A percentile compares a stretch with the other conserved stretches of the same genome.
These are phyloP conservation scores for Blepharisma stoltei DNA, from an alignment of 73 alveolate species.

Conservation along the genomic window DNA sequence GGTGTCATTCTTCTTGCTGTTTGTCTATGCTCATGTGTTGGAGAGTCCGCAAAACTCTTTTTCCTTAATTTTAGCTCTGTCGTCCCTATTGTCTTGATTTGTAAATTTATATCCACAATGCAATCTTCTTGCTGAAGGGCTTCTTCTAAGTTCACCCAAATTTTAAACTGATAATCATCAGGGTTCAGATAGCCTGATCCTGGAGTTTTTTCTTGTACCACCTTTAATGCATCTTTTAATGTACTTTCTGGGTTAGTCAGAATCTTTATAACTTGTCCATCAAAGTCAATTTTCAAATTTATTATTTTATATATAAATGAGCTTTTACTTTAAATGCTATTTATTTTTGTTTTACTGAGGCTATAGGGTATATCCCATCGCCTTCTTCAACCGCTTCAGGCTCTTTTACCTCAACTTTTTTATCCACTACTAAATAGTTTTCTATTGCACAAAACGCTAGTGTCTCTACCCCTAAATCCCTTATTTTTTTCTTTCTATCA, in stretches of 20 bases:
- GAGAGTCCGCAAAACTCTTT: constrained; percentile 28
- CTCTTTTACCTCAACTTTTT: too few relatives aligned
- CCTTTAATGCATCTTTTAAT: too few relatives aligned
- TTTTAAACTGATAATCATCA: constrained; percentile 17
- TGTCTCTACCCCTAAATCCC: background rate
- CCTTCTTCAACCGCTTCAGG: too few relatives aligned
- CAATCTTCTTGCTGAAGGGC: constrained; percentile 11
- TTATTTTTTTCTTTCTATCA: background rate
- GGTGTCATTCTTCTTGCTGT: background rate
- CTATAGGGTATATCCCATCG: too few relatives aligned
- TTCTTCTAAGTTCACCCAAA: background rate
- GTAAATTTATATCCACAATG: background rate
- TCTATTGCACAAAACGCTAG: background rate
- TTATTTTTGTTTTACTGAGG: too few relatives aligned
- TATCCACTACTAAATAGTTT: background rate
- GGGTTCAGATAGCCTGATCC: constrained; percentile 12
- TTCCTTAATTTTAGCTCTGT: constrained; percentile 3
- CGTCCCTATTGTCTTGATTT: background rate
- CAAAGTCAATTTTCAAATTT: too few relatives aligned
- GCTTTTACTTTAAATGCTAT: too few relatives aligned
- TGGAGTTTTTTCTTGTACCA: too few relatives aligned
- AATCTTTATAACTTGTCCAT: too few relatives aligned
- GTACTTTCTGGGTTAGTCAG: too few relatives aligned
- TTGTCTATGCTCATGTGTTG: background rate
- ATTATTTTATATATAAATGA: too few relatives aligned